Conservation (phyloP, 225 moss, liverwort and hornwort species). For the Marchantia paleacea region DNA sequence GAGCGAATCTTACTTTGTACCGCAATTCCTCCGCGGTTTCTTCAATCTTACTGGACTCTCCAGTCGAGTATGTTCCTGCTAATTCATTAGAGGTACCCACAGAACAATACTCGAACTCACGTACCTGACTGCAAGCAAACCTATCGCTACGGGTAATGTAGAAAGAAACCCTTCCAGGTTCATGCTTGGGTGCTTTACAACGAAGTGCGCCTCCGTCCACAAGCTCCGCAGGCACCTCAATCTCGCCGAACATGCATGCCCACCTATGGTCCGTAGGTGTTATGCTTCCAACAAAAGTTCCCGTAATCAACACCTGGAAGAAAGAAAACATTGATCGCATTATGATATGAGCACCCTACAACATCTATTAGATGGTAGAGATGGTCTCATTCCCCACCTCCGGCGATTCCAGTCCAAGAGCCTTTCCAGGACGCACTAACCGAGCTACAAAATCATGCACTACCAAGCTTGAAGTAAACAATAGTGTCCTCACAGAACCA, state of each 20-base stretch:
- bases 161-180: constrained; percentile 58
- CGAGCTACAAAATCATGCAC: too few relatives aligned
- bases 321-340: too few relatives aligned
- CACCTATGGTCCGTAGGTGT: constrained; percentile 54
- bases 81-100: constrained; percentile 24
- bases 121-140: constrained; percentile 75
- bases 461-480: too few relatives aligned
- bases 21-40: constrained; percentile 56
- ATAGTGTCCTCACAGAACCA: too few relatives aligned
- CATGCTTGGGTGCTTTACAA: constrained; percentile 71
- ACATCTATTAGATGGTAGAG: too few relatives aligned
- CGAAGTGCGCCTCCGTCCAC: constrained; percentile 53
- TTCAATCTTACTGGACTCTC: constrained; percentile 26
- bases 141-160: constrained; percentile 82
- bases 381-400: too few relatives aligned
- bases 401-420: too few relatives aligned
- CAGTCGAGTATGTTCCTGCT: neutral
- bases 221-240: constrained; percentile 79
- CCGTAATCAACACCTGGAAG: constrained; percentile 65
- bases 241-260: constrained; percentile 90
- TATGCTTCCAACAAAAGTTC: constrained; percentile 54
- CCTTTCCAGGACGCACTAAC: too few relatives aligned
- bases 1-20: constrained; percentile 66
- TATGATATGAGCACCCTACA: too few relatives aligned
- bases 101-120: constrained; percentile 71